Percentiles rank a stretch among this genome's conserved stretches.
phyloP scores from a whole-genome alignment of 192 early-diverging fungal genomes.

The Coemansia sp. region DNA sequence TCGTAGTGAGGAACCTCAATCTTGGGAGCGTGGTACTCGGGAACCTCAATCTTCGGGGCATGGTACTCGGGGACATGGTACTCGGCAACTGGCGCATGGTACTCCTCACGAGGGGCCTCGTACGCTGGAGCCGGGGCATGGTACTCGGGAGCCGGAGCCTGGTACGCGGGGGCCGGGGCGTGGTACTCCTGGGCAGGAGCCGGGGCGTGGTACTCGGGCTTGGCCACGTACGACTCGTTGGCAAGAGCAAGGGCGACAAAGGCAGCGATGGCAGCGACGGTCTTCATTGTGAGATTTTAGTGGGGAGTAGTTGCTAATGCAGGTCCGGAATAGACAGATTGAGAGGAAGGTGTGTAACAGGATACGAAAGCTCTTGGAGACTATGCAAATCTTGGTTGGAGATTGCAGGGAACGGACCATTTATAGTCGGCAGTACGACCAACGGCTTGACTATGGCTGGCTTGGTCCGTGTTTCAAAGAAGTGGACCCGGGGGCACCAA shows the following conservation, averaged over 20 bases:
- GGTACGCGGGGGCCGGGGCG: slow-evolving; percentile 11
- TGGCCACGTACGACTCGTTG: slow-evolving; percentile 22
- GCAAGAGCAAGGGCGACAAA: slow-evolving; percentile 31
- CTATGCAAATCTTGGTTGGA: neutral
- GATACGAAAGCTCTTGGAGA: neutral
- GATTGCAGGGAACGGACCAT: slow-evolving; percentile 13
- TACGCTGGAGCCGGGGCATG: slow-evolving; percentile 9
- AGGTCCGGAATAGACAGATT: neutral
- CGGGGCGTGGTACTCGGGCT: slow-evolving; percentile 20
- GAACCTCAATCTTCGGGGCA: slow-evolving; percentile 6
- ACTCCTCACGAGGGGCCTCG: slow-evolving; percentile 14
- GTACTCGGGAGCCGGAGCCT: slow-evolving; percentile 15
- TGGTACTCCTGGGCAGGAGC: slow-evolving; percentile 15
- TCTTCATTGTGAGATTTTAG: slow-evolving; percentile 31
- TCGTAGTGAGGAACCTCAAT: neutral
- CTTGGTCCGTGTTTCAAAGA: too few species aligned
- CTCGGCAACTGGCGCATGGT: slow-evolving; percentile 4
- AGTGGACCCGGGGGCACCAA: neutral
- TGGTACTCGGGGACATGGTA: slow-evolving; percentile 21
- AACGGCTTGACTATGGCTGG: neutral
- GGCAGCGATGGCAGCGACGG: slow-evolving; percentile 27
- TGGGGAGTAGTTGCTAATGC: neutral
- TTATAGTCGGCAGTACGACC: neutral
- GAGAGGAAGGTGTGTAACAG: neutral
- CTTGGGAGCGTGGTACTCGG: slow-evolving; percentile 13